A percentile compares a stretch with the other conserved stretches of the same genome.
Conservation (phyloP, 1,284 basidiomycete genomes). For the Cronartium ribicola region DNA sequence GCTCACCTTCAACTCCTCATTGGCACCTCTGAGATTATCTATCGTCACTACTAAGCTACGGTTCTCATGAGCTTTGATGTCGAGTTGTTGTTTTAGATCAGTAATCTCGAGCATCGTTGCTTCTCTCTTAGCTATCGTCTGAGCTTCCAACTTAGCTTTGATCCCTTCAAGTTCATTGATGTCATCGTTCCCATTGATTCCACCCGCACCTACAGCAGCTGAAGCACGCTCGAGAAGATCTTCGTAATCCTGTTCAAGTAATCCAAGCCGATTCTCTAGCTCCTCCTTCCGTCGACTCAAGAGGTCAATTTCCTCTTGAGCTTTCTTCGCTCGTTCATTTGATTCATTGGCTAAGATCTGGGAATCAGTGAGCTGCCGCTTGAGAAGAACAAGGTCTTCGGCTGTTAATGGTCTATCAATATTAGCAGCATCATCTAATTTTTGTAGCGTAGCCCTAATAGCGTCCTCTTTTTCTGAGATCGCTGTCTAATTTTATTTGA, state of each 20-base stretch:
- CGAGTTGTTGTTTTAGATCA: conserved; percentile 88
- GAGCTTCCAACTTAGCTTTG: conserved; percentile 85
- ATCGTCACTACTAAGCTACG: conserved; percentile 77
- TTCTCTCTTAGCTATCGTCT: conserved; percentile 87
- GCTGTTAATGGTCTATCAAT: conserved; percentile 57
- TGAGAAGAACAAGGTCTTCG: conserved; percentile 73
- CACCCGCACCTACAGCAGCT: conserved; percentile 32
- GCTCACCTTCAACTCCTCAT: conserved; percentile 91
- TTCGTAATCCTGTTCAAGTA: conserved; percentile 89
- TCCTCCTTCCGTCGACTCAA: conserved; percentile 77
- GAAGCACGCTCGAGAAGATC: conserved; percentile 65
- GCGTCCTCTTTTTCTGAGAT: conserved; percentile 92
- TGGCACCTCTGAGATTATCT: conserved; percentile 89
- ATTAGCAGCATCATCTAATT: conserved; percentile 70
- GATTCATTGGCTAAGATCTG: conserved; percentile 81
- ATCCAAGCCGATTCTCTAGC: conserved; percentile 72
- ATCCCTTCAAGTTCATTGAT: conserved; percentile 25
- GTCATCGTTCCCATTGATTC: conserved; percentile 18
- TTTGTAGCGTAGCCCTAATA: conserved; percentile 72
- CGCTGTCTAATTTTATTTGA: conserved; percentile 61
- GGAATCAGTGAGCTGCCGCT: conserved; percentile 81
- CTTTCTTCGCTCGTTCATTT: conserved; percentile 78
- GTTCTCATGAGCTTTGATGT: conserved; percentile 78
- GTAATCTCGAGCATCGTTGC: conserved; percentile 76
- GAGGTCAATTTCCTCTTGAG: conserved; percentile 88